Percentiles rank a stretch among this genome's conserved stretches.
phyloP scores from a whole-genome alignment of 1,284 basidiomycete genomes.

The Polyporus tsugae region DNA sequence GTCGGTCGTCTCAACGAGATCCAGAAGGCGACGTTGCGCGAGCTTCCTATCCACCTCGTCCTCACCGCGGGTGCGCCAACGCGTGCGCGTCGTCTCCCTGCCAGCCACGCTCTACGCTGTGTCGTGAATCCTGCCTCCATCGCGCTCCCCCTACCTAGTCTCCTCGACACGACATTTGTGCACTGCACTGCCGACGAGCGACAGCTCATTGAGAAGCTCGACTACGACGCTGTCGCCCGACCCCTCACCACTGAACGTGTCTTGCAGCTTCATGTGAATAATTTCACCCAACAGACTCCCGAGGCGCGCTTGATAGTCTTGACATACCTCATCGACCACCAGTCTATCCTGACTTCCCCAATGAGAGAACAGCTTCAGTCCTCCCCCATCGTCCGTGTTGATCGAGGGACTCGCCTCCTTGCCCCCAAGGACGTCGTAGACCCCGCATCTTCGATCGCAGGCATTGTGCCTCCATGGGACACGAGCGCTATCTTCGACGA shows the following conservation, averaged over 20 bases:
- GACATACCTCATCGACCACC: slow-evolving; percentile 8
- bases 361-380: slow-evolving; percentile 13
- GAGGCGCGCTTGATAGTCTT: slow-evolving; percentile 17
- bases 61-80: neutral
- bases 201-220: slow-evolving; percentile 21
- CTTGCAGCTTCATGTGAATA: slow-evolving; percentile 11
- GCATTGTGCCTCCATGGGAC: slow-evolving; percentile 21
- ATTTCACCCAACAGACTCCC: slow-evolving; percentile 18
- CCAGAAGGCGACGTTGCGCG: slow-evolving; percentile 12
- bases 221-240: slow-evolving; percentile 9
- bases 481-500: slow-evolving; percentile 7
- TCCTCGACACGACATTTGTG: slow-evolving; percentile 13
- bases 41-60: slow-evolving; percentile 21
- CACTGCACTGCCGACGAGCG: neutral
- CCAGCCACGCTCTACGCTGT: neutral
- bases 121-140: neutral
- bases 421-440: slow-evolving; percentile 28
- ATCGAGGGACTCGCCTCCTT: slow-evolving; percentile 5
- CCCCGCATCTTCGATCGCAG: slow-evolving; percentile 16
- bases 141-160: slow-evolving; percentile 11
- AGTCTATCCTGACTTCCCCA: neutral
- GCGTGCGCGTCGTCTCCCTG: neutral
- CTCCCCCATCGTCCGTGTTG: slow-evolving; percentile 21
- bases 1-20: slow-evolving; percentile 2
- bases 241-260: slow-evolving; percentile 10